These are phyloP conservation scores for Sporisorium exsertum DNA, from an alignment of 1,284 basidiomycete species.

Conservation along the genomic window DNA sequence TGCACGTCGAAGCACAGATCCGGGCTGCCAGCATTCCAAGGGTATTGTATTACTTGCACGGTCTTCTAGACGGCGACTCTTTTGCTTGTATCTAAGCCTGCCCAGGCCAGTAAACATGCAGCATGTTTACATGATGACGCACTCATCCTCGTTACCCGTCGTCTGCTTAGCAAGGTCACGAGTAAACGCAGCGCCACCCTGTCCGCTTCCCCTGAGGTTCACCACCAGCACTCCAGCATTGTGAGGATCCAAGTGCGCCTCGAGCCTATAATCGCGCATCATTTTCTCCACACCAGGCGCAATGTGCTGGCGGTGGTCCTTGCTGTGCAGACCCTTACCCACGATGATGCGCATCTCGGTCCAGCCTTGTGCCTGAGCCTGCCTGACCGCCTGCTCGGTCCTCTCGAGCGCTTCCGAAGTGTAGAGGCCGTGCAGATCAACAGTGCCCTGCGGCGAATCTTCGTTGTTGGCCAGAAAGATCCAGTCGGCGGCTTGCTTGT, in stretches of 20 bases:
- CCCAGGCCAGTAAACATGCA: background rate
- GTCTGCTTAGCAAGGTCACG: slow-evolving; percentile 60
- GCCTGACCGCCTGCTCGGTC: slow-evolving; percentile 74
- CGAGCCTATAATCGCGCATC: slow-evolving; percentile 83
- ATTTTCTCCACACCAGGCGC: slow-evolving; percentile 92
- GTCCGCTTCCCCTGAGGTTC: slow-evolving; percentile 74
- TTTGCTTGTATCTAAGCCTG: background rate
- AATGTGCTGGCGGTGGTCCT: slow-evolving; percentile 83
- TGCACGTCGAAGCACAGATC: background rate
- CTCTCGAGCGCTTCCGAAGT: slow-evolving; percentile 79
- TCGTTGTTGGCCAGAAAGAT: slow-evolving; percentile 76
- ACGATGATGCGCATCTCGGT: slow-evolving; percentile 85
- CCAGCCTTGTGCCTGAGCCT: slow-evolving; percentile 78
- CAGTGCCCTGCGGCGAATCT: slow-evolving; percentile 57
- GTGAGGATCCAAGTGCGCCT: slow-evolving; percentile 81
- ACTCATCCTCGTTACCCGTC: slow-evolving; percentile 62
- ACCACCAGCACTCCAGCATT: slow-evolving; percentile 90
- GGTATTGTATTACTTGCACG: background rate
- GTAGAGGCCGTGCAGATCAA: slow-evolving; percentile 86
- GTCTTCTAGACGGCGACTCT: background rate
- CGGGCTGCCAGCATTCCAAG: no score
- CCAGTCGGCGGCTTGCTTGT: slow-evolving; percentile 87
- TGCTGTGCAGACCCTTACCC: slow-evolving; percentile 85
- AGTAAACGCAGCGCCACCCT: slow-evolving; percentile 62
- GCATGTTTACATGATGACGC: slow-evolving; percentile 38